phyloP scores from a whole-genome alignment of 2,329 filamentous ascomycete genomes.

The Epichloe gansuensis region DNA sequence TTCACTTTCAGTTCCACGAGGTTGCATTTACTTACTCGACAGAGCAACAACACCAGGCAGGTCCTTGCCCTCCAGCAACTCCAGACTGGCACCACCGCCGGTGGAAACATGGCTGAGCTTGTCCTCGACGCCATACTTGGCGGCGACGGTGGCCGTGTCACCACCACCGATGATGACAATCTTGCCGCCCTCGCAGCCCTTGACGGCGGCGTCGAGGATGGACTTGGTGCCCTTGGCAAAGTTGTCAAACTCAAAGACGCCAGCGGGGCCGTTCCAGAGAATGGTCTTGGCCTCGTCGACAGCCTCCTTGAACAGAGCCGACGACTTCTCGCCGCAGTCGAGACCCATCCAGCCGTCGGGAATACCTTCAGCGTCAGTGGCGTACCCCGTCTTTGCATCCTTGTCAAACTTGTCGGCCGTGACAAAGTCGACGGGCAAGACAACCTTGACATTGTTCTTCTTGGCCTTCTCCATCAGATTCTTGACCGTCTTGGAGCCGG shows the following conservation, averaged over 20 bases:
- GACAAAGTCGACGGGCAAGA: slow-evolving; percentile 89
- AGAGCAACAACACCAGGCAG: slow-evolving; percentile 87
- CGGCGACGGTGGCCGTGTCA: slow-evolving; percentile 94
- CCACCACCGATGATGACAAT: slow-evolving; percentile 98
- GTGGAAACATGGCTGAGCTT: slow-evolving; percentile 98
- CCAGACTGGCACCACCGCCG: slow-evolving; percentile 86
- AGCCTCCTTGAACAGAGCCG: slow-evolving; percentile 77
- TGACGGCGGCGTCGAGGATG: slow-evolving; percentile 79
- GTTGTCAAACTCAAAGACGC: slow-evolving; percentile 94
- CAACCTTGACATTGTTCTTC: slow-evolving; percentile 89
- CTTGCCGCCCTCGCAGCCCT: slow-evolving; percentile 61
- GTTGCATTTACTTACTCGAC: slow-evolving; percentile 53
- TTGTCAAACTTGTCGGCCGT: slow-evolving; percentile 90
- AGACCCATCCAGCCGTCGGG: slow-evolving; percentile 97
- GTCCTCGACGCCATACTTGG: slow-evolving; percentile 91
- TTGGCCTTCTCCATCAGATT: slow-evolving; percentile 90
- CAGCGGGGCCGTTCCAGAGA: slow-evolving; percentile 95
- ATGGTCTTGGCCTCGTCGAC: slow-evolving; percentile 89
- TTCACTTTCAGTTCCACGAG: background rate
- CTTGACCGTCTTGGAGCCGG: slow-evolving; percentile 80
- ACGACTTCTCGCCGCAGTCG: slow-evolving; percentile 81
- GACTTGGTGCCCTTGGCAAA: slow-evolving; percentile 89
- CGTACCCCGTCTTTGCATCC: slow-evolving; percentile 68
- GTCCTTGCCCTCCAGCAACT: slow-evolving; percentile 96
- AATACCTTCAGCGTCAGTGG: slow-evolving; percentile 79